Percentiles rank a stretch among this genome's conserved stretches.
Conservation (phyloP, 768 basidiomycete species). For the Lactifluus volemus region DNA sequence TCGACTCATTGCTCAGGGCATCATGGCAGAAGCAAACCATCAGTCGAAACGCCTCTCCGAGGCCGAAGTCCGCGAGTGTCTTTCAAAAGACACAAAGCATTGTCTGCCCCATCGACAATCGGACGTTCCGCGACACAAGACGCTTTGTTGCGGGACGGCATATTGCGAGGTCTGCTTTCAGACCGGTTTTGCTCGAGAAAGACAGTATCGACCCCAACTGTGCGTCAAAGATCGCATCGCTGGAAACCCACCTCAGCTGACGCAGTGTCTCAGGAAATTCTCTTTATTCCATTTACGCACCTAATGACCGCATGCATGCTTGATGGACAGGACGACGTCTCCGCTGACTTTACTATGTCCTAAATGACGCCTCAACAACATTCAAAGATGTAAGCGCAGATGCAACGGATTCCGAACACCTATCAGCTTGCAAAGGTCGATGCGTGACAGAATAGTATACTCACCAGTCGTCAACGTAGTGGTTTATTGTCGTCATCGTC, state of each 20-base stretch:
- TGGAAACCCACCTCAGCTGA: conserved; percentile 39
- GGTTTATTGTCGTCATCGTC: conserved; percentile 28
- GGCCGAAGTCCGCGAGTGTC: conserved; percentile 81
- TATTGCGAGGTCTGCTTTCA: conserved; percentile 99
- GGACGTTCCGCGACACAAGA: conserved; percentile 92
- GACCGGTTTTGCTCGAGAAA: conserved; percentile 84
- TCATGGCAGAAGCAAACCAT: conserved; percentile 93
- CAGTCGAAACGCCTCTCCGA: conserved; percentile 70
- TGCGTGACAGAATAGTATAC: conserved; percentile 15
- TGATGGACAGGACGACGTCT: conserved; percentile 64
- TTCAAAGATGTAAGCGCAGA: conserved; percentile 85
- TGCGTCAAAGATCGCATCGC: conserved; percentile 73
- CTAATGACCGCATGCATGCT: conserved; percentile 37
- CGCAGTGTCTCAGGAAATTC: background rate
- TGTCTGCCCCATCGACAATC: conserved; percentile 86
- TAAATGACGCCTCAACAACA: conserved; percentile 61
- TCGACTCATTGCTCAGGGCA: conserved; percentile 39
- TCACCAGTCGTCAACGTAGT: conserved; percentile 22
- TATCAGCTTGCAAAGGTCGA: background rate
- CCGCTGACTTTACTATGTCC: conserved; percentile 54
- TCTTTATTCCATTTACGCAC: background rate
- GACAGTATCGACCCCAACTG: conserved; percentile 94
- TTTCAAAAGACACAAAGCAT: conserved; percentile 69
- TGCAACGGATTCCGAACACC: conserved; percentile 51
- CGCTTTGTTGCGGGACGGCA: conserved; percentile 83